Base-by-base conservation (phyloP, 768 basidiomycete genomes). In the Tubosaeta sp. region DNA sequence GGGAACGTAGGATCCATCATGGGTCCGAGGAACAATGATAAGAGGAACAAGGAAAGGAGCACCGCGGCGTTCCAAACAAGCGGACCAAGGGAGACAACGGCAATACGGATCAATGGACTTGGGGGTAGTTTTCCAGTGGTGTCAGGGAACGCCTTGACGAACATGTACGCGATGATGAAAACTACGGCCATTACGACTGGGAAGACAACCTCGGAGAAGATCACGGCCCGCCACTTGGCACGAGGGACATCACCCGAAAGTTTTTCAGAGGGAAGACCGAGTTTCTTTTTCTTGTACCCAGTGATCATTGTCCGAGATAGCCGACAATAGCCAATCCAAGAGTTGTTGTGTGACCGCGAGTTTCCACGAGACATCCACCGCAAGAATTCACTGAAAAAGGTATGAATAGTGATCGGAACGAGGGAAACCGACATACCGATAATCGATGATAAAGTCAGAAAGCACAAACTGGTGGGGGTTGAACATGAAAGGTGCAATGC, bases 381-480 rank as follows among this genome's bases (percentile, higher is more conserved):
- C 57, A 99, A 73, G 74, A 94, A 98, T 73, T 98, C 95, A 60
- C 95, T 91, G 65, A 62, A 71, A 47, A 43, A 40, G 3, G 24
- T 3, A 11, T 46, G 30, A 49, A 12, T 19, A 13, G 32, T 32
- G 10, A 30, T 21, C 16, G 4, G 30, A 21, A 42, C 27, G 14
- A 3, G 27, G 25, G 12, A 27, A 49, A 18, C 13, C 6, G 21
- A 70, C 81, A 62, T 63, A 87, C 87, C 88, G 78, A 62, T 93
- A 93, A 71, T 99, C 96, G 65, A 98, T 90, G 69, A 98, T 81
- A 71, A 94, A 99, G 70, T 99, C 96, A 34, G 93, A 83, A 69
- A 94, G 87, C 18, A 90, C 90, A 74, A 99, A 99, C 71, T 98
- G 96, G 69, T 99, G 96, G n/a, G 96, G 96, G 67, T 98, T 99